phyloP scores from a whole-genome alignment of 2,329 filamentous ascomycete species.

The Chaetomium strumarium region DNA sequence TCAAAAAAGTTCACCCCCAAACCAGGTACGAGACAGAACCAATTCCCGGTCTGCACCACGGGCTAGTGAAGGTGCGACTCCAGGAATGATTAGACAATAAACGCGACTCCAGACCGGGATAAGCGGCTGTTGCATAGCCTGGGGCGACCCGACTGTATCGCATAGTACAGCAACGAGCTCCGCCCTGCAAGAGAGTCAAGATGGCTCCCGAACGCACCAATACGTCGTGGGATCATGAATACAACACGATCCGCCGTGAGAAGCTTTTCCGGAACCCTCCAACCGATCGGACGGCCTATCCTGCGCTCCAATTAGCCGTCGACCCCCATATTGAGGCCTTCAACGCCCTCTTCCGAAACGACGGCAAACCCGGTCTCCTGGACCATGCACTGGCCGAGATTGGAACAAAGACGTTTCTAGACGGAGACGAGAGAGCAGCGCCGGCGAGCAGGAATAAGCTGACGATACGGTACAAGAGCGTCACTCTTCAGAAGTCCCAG shows the following conservation, averaged over 20 bases:
- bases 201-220: conserved; percentile 43
- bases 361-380: conserved; percentile 55
- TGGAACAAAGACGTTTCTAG: conserved; percentile 79
- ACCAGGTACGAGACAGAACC: too few relatives aligned
- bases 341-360: conserved; percentile 75
- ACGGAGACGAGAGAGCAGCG: conserved; percentile 64
- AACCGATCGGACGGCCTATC: conserved; percentile 80
- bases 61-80: not conserved
- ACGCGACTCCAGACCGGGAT: not conserved
- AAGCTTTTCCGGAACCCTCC: conserved; percentile 85
- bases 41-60: not conserved
- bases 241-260: conserved; percentile 79
- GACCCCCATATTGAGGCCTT: conserved; percentile 92
- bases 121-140: conserved; percentile 4
- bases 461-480: conserved; percentile 69
- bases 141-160: not conserved
- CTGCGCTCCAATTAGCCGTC: conserved; percentile 77
- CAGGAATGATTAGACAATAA: conserved; percentile 5
- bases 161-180: not conserved
- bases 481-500: conserved; percentile 75
- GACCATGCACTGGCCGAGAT: conserved; percentile 80
- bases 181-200: conserved; percentile 5
- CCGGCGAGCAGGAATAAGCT: conserved; percentile 64
- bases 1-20: conserved; percentile 20
- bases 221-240: conserved; percentile 77